Base-by-base conservation (phyloP, 2,329 filamentous ascomycete genomes). In the Didymosphaeria variabile region DNA sequence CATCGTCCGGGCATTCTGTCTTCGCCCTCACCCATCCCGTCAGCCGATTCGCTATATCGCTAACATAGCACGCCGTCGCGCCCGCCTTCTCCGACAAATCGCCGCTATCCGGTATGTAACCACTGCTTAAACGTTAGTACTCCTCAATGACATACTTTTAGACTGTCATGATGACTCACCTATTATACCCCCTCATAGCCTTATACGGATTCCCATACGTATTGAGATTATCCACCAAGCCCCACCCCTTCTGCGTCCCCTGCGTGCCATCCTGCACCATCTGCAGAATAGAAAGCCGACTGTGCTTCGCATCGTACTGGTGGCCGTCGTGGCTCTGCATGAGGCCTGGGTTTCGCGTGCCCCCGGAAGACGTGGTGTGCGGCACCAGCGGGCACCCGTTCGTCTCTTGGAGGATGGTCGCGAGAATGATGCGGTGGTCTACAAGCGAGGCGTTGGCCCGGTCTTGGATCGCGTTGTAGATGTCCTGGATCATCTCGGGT, bases 321-420 rank as follows among this genome's bases (percentile, higher is more conserved):
- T 60, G 57, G 2, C 70, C 70, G 38, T 60, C 64, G 10, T 67
- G 62, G 19, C 62, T 63, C 63, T 74, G 72, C 71, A 74, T 73
- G 15, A 74, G 60, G 23, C 72, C 72, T 40, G 69, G 58, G 45
- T 45, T 57, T n/a, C 62, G 57, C 53, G 62, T 64, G 5, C 62
- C 62, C 46, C 62, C 62, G 0, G 62, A 64, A 1, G 62, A 64
- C 6, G 56, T 62, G 29, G 62, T 64, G 34, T 56, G 54, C 40
- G 59, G 56, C 36, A 55, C 59, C 23, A 64, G 40, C 23, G 62
- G 62, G 40, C 62, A 64, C 7, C 62, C 62, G 38, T 62, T 65
- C 2, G 62, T 65, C 40, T 65, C 62, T 32, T 65, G 62, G 13
- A 65, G 58, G 54, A 65, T 62, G 10, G 60, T 65, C 38, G 57